Conservation (phyloP, 2,329 filamentous ascomycete genomes). For the Alternaria brassicae region DNA sequence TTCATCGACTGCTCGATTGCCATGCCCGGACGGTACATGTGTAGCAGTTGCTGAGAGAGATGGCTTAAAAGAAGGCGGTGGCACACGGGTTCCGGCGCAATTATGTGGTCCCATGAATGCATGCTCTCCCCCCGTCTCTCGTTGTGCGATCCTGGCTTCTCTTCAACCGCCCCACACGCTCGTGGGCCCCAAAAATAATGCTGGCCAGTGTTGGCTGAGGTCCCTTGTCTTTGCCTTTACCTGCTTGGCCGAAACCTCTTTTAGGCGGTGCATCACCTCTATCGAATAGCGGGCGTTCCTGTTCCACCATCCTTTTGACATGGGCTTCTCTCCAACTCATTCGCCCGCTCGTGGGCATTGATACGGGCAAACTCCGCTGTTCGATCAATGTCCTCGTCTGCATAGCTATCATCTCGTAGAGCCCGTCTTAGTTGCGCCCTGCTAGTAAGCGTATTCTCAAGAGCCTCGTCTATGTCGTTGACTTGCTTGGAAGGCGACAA, state of each 20-base stretch:
- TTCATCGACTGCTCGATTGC: not conserved
- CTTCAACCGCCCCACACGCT: not conserved
- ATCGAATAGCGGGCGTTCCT: not conserved
- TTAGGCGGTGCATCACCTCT: not conserved
- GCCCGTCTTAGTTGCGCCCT: not conserved
- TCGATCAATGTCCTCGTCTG: not conserved
- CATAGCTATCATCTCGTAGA: not conserved
- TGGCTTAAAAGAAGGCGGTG: not conserved
- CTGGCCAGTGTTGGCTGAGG: not conserved
- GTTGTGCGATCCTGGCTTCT: not conserved
- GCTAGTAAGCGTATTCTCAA: too few relatives aligned
- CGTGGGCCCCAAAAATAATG: not conserved
- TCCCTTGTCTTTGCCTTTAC: not conserved
- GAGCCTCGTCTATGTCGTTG: not conserved
- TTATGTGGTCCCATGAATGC: not conserved
- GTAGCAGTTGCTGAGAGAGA: not conserved
- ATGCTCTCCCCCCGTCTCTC: too few relatives aligned
- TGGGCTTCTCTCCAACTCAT: not conserved
- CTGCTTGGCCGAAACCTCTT: not conserved
- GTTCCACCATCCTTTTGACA: not conserved
- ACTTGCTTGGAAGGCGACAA: too few relatives aligned
- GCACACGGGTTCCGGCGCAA: not conserved
- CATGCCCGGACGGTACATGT: not conserved
- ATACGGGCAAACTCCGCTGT: not conserved
- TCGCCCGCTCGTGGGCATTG: not conserved